These are phyloP conservation scores for Arachis monticola DNA, from an alignment of 331 rosid genomes.

Conservation along the genomic window DNA sequence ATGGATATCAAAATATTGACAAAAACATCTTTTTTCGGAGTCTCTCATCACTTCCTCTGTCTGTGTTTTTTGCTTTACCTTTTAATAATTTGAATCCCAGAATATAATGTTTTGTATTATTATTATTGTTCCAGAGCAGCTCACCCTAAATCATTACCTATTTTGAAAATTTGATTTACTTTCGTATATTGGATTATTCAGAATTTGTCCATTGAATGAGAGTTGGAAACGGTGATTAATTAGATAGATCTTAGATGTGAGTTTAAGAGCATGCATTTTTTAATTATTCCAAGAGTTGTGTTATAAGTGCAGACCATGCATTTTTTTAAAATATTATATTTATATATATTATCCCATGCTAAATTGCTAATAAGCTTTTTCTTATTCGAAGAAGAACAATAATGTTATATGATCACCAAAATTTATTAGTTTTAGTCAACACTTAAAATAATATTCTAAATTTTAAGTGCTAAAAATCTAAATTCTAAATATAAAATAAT, in stretches of 20 bases:
- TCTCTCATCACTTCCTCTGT: not conserved
- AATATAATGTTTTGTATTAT: not conserved
- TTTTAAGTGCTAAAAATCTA: too few species aligned
- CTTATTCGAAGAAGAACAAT: too few species aligned
- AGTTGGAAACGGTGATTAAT: not conserved
- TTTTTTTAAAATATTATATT: too few species aligned
- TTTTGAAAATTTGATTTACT: constrained; percentile 4
- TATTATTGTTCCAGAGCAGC: constrained; percentile 19
- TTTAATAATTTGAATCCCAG: constrained; percentile 18
- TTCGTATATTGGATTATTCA: not conserved
- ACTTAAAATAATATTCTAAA: too few species aligned
- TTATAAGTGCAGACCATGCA: not conserved
- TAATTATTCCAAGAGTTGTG: too few species aligned
- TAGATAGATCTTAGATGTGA: too few species aligned
- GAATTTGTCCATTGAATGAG: not conserved
- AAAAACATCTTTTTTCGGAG: not conserved
- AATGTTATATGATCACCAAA: too few species aligned
- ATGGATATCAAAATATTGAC: constrained; percentile 27
- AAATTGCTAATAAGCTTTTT: too few species aligned
- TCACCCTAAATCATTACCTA: constrained; percentile 11
- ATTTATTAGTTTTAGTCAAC: too few species aligned
- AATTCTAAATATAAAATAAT: too few species aligned
- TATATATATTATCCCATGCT: too few species aligned
- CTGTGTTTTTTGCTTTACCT: constrained; percentile 5
- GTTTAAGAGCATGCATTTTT: not conserved